These are phyloP conservation scores for Yarrowia alimentaria DNA, from an alignment of 805 yeast species.

Conservation along the genomic window DNA sequence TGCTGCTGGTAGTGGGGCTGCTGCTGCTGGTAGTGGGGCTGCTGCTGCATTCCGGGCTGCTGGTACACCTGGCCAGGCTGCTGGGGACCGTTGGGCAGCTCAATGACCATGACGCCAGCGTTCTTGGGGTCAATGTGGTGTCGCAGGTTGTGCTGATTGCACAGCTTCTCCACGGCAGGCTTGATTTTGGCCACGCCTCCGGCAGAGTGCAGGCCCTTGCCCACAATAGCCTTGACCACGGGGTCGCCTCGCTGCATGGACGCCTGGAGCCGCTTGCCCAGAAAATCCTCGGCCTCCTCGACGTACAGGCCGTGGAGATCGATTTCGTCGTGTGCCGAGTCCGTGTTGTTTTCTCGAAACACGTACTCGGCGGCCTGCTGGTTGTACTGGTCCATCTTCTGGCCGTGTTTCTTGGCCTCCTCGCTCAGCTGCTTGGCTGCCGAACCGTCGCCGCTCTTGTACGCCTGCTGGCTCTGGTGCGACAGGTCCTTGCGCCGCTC, in stretches of 20 bases:
- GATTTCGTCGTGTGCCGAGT: slow-evolving; percentile 79
- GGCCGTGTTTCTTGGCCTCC: slow-evolving; percentile 58
- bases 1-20: slow-evolving; percentile 31
- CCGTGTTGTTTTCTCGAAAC: slow-evolving; percentile 82
- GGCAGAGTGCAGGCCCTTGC: slow-evolving; percentile 84
- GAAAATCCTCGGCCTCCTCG: slow-evolving; percentile 76
- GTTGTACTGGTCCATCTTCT: slow-evolving; percentile 67
- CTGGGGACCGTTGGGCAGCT: slow-evolving; percentile 43
- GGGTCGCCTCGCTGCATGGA: slow-evolving; percentile 58
- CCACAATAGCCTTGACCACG: slow-evolving; percentile 78
- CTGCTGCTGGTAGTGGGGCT: slow-evolving; percentile 34
- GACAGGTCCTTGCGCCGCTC: slow-evolving; percentile 55
- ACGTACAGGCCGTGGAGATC: slow-evolving; percentile 91
- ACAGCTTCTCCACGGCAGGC: slow-evolving; percentile 82
- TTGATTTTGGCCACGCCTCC: slow-evolving; percentile 81
- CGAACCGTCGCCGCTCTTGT: slow-evolving; percentile 66
- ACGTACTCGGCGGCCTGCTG: slow-evolving; percentile 80
- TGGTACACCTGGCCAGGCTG: slow-evolving; percentile 31
- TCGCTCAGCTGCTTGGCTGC: slow-evolving; percentile 72
- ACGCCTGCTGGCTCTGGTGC: slow-evolving; percentile 73
- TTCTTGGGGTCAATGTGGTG: slow-evolving; percentile 67
- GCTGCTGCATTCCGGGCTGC: slow-evolving; percentile 34
- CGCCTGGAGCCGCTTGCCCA: slow-evolving; percentile 69
- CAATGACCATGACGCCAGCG: slow-evolving; percentile 75
- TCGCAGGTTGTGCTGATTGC: slow-evolving; percentile 61